Evolutionary conservation across 2,329 filamentous ascomycete species (phyloP), one percentile per base, ranked within the genome.

Genomic region (Arthrobotrys sphaeroides): DNA sequence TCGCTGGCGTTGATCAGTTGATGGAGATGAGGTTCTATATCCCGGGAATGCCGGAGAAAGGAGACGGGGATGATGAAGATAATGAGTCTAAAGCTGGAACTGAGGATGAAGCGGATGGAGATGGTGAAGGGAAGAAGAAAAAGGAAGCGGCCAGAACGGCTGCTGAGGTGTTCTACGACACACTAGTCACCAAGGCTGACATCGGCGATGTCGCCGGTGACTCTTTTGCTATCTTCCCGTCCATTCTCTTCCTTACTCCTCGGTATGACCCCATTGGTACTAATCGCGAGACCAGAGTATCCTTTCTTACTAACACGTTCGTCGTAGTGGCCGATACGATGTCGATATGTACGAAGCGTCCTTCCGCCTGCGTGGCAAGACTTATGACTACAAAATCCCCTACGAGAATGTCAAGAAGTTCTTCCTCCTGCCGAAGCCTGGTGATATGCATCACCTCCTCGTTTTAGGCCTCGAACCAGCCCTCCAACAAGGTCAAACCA

Each of bases 21-120:
- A 94, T 97, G 16, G 95, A 99, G 85, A 97, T 99, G 92, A 90
- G 95, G 77, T 97, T 99, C 85, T 99, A 99, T 83, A 96, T 99
- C 55, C 95, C 95, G 0, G 95, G 95, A 57, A 93, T 91, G 4
- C 91, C 93, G 1, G 91, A 91, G 16, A 91, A 92, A 82, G 81
- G 81, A n/a, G 90, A 91, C 81, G 84, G 84, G 13, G 78, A 79
- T 53, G 69, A 64, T 18, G 79, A 80, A 9, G 70, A 68, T n/a
- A 65, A 67, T 5, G 70, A 74, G 38, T 74, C 66, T 10, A 73
- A 70, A 22, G 59, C 65, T 13, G 73, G 68, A 9, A 68, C 70
- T 5, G 62, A 66, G 10, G 70, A 49, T 36, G 68, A 77, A 18
- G 60, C 55, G 12, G 69, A 67, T n/a, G 82, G 82, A 3, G 82